Evolutionary conservation across 1,284 basidiomycete genomes (phyloP), one percentile per base, ranked within the genome.

Genomic region (Calocybe gambosa): DNA sequence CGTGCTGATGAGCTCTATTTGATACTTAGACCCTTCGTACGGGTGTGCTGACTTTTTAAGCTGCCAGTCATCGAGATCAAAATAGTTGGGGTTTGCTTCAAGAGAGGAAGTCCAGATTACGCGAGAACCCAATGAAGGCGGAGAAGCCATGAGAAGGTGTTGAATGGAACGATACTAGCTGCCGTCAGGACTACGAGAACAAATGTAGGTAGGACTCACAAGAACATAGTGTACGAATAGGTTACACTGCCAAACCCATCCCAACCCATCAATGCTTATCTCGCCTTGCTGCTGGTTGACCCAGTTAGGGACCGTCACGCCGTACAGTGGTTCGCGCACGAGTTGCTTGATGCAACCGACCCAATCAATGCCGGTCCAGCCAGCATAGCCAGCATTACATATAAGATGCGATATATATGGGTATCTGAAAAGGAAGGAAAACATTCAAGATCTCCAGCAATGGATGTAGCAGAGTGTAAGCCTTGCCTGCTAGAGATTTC

Each of bases 231-330:
- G 88, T 0, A 86, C 82, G 46, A 94, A 88, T 18, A 92, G 72
- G 56, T 94, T 94, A 46, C 82, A 84, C 57, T 93, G 87, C 88
- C 89, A 95, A 6, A 86, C 77, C 70, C 74, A 81, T 0, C 92
- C 92, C 0, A 92, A 64, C 16, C 85, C 80, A 47, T 93, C 89
- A 15, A 69, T 64, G 50, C 78, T 89, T 47, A 75, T 57, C 43
- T 80, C 74, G 0, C 88, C 89, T 6, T 59, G 62, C 13, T 68
- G 62, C 60, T 93, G 88, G 0, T 72, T 55, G 55, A 86, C 80
- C 63, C 66, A 91, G 19, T 56, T 58, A 0, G 89, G 89, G 8
- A 70, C 56, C 7, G 82, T 82, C 33, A 88, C 60, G 0, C 74
- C 68, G 8, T 61, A 59, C 26, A 82, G 54, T 5, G 75, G 73